phyloP scores from a whole-genome alignment of 2,329 filamentous ascomycete species.

The Paraconiothyrium sp. region DNA sequence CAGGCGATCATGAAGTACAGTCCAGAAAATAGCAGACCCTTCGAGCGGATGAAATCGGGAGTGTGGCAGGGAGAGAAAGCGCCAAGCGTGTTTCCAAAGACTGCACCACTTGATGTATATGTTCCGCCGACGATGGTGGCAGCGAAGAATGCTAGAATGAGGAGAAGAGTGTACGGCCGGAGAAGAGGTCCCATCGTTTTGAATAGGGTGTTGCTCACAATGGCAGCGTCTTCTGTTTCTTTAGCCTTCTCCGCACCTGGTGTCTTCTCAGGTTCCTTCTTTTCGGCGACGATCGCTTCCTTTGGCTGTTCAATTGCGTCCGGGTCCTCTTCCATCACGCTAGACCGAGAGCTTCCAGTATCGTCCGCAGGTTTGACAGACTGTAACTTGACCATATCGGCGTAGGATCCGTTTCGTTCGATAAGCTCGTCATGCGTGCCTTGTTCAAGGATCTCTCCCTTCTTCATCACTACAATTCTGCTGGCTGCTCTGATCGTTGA shows the following conservation, averaged over 20 bases:
- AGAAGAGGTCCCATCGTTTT: constrained; percentile 50
- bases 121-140: constrained; percentile 65
- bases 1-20: constrained; percentile 70
- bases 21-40: constrained; percentile 64
- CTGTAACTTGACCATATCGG: constrained; percentile 61
- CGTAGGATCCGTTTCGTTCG: constrained; percentile 54
- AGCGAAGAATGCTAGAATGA: constrained; percentile 61
- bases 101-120: constrained; percentile 66
- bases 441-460: constrained; percentile 49
- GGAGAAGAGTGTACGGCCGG: constrained; percentile 55
- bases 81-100: constrained; percentile 70
- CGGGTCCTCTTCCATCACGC: constrained; percentile 32
- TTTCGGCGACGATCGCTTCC: constrained; percentile 20
- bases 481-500: constrained; percentile 49
- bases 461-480: constrained; percentile 52
- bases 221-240: constrained; percentile 23
- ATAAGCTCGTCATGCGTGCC: constrained; percentile 47
- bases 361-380: constrained; percentile 50
- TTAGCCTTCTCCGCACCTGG: constrained; percentile 10
- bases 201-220: constrained; percentile 37
- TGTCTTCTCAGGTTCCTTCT: constrained; percentile 16
- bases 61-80: constrained; percentile 64
- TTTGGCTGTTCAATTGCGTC: constrained; percentile 35
- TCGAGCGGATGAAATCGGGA: constrained; percentile 57
- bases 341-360: constrained; percentile 31